Conservation (phyloP, 441 rosid species). For the Pelargonium cotyledonis region DNA sequence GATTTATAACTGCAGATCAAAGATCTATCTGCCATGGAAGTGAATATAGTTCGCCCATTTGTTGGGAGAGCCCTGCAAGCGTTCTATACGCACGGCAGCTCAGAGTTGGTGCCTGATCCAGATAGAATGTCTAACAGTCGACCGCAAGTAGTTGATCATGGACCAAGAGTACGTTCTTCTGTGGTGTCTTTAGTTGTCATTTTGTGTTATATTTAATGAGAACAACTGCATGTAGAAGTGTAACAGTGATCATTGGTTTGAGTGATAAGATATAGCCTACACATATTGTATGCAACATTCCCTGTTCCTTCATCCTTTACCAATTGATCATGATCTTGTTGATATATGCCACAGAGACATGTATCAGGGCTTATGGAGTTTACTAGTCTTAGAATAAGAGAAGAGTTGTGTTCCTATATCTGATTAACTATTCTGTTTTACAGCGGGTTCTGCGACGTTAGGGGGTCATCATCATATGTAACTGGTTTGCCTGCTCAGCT, state of each 20-base stretch:
- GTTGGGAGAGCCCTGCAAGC: slow-evolving; percentile 86
- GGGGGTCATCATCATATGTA: background rate
- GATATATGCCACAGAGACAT: background rate
- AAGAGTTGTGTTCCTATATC: slow-evolving; percentile 3
- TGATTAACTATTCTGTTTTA: slow-evolving; percentile 22
- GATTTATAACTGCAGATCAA: slow-evolving; percentile 48
- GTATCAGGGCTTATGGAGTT: background rate
- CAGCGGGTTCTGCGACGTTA: slow-evolving; percentile 68
- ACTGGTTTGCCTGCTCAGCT: background rate
- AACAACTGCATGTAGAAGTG: background rate
- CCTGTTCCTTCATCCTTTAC: background rate
- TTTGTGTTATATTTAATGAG: background rate
- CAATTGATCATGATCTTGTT: no score
- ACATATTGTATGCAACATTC: background rate
- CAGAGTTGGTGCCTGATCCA: slow-evolving; percentile 51
- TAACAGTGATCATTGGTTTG: background rate
- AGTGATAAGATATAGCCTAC: background rate
- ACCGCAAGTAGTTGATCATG: slow-evolving; percentile 44
- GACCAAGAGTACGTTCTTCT: slow-evolving; percentile 51
- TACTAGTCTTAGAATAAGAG: background rate
- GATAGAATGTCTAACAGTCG: slow-evolving; percentile 42
- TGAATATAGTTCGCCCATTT: slow-evolving; percentile 85
- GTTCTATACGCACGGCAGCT: slow-evolving; percentile 85
- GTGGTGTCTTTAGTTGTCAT: background rate
- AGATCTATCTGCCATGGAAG: slow-evolving; percentile 95